Base-by-base conservation (phyloP, 139 green algal species). In the Coccomyxa sp. region DNA sequence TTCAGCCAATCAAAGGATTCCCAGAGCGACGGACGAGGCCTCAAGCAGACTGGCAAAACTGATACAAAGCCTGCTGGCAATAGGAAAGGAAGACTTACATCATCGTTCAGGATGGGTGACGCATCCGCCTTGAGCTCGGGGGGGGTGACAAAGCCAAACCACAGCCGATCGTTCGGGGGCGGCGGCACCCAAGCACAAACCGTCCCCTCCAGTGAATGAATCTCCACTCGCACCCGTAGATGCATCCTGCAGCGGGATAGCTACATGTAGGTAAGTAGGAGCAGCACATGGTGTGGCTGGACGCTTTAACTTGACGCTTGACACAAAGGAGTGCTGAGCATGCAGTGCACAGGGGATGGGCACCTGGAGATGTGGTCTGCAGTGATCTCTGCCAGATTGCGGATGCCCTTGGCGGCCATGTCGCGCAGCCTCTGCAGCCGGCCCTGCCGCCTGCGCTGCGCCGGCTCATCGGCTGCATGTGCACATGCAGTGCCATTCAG, bases 171-270 rank as follows among this genome's bases (percentile, higher is more conserved):
- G 63, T 89, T 89, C 0, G 90, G 90, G 0, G 90, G 88, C 11
- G 90, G 90, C 25, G 90, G 90, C 57, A 93, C 45, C 88, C 88
- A 93, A 17, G 78, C 87, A 66, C 71, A 77, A 79, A 93, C 77
- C 0, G 81, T 81, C 38, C 88, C 90, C 80, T 89, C 79, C 51
- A 93, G 79, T 21, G 71, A 15, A 27, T 74, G 83, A 31, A 93
- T 88, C 14, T 84, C 82, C 78, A 93, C 71, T 63, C 81, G 83
- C 27, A 93, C 30, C 12, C 86, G 84, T 79, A 93, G 84, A 28
- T 88, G 88, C 32, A 92, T 86, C 68, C 84, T 92, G 84, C 82
- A 85, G 63, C 63, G 21, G 63, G 18, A 11, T 11, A 28, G 18
- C 21, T 11, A 71, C 63, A 28, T 71, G 63, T 25, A 21, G 7